Evolutionary conservation across 225 moss, liverwort and hornwort species (phyloP).

Genomic region (Ulota crispa): DNA sequence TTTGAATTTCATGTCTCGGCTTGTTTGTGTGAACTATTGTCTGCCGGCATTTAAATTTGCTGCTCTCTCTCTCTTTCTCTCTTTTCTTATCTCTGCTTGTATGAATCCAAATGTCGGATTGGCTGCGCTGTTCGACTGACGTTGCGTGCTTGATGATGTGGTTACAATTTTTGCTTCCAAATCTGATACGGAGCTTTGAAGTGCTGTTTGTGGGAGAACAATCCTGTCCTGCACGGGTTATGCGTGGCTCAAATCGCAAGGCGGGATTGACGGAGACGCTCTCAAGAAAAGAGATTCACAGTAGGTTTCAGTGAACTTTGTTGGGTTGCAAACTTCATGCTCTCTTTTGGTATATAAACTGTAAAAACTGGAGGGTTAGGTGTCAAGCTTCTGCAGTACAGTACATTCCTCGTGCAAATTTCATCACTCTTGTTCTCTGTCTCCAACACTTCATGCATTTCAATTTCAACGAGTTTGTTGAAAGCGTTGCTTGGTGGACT

Average conservation of each 20-base stretch:
- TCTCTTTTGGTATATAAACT: background rate
- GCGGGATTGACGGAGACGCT: background rate
- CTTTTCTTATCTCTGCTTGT: background rate
- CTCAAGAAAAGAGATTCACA: background rate
- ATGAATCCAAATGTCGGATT: background rate
- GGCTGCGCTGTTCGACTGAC: background rate
- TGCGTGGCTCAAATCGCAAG: background rate
- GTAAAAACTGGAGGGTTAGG: background rate
- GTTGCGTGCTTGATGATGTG: background rate
- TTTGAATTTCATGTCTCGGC: slow-evolving; percentile 3
- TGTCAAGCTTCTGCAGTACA: background rate
- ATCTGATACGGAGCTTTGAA: background rate
- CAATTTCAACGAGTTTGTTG: background rate
- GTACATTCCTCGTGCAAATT: background rate
- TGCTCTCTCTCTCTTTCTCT: background rate
- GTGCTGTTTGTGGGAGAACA: background rate
- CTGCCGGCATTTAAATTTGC: background rate
- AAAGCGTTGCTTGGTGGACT: background rate
- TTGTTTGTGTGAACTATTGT: background rate
- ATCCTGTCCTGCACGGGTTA: background rate
- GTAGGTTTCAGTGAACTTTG: background rate
- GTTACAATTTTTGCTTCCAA: background rate
- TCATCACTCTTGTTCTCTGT: background rate
- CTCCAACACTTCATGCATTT: background rate
- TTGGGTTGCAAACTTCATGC: background rate